Base-by-base conservation (phyloP, 1,139 yeast species). In the Lodderomyces jiufengensis region DNA sequence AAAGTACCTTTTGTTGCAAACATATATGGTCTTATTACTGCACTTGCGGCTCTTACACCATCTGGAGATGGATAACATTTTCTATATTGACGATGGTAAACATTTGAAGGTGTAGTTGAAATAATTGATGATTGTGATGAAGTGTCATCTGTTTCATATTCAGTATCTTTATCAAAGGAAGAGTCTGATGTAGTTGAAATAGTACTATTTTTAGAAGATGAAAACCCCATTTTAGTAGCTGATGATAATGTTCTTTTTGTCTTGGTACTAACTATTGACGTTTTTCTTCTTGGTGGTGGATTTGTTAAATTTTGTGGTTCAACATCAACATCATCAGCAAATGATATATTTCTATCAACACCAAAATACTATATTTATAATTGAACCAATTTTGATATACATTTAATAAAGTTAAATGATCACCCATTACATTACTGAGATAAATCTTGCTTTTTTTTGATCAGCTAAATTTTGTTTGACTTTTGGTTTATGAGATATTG, bases 341-440 rank as follows among this genome's bases (percentile, higher is more conserved):
- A 52, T 4, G 45, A 44, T 21, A 56, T 39, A 36, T 59, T 57
- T 15, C 70, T 53, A 50, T 84, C 90, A 43, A 85, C 94, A 82
- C 84, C 84, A 88, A 41, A 90, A 77, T 73, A 22, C 84, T 73
- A 50, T 63, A 74, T 9, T 77, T 76, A 21, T 18, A 18, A 11
- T 11, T 3, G 42, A 76, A 74, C 97, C 97, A 92, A 13, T 80
- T 76, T 40, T 76, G 72, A 58, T 80, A 92, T 2, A 90, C 92
- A 45, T 88, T 88, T 34, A 94, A 59, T 21, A 85, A 61, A 1
- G 97, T 90, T 43, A 90, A 49, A 59, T 90, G 97, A 54, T 90
- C 97, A 1, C 97, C 97, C 37, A 76, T 71, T n/a, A n/a, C n/a
- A n/a, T n/a, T 3, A 84, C 73, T 55, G 84, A 88, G 48, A 80